phyloP scores from a whole-genome alignment of 2,329 filamentous ascomycete species.

The Hypomyces rosellus region DNA sequence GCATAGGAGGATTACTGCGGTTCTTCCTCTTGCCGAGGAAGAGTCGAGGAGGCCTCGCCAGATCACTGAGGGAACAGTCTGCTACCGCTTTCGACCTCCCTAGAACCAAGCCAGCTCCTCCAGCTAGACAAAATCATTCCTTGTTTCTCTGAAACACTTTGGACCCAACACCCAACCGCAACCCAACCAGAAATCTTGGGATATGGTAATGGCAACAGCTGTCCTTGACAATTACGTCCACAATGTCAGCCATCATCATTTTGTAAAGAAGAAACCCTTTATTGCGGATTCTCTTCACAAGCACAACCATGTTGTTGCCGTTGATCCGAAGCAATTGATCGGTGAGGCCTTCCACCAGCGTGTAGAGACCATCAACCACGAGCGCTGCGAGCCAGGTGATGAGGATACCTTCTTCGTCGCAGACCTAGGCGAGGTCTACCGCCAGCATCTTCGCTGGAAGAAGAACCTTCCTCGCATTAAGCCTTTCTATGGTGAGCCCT shows the following conservation, averaged over 20 bases:
- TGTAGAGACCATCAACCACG: slow-evolving; percentile 76
- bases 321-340: slow-evolving; percentile 70
- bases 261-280: slow-evolving; percentile 40
- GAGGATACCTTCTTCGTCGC: slow-evolving; percentile 98
- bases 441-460: slow-evolving; percentile 98
- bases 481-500: slow-evolving; percentile 79
- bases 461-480: slow-evolving; percentile 85
- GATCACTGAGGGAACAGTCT: slow-evolving; percentile 82
- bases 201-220: slow-evolving; percentile 62
- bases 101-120: slow-evolving; percentile 54
- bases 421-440: slow-evolving; percentile 96
- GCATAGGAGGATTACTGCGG: slow-evolving; percentile 97
- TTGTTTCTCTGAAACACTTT: slow-evolving; percentile 6
- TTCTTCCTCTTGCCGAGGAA: slow-evolving; percentile 99
- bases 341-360: slow-evolving; percentile 80
- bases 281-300: slow-evolving; percentile 33
- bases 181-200: slow-evolving; percentile 24
- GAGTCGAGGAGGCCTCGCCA: slow-evolving; percentile 99
- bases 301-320: slow-evolving; percentile 30
- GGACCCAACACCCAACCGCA: neutral
- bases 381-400: slow-evolving; percentile 83
- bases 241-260: slow-evolving; percentile 42
- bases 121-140: slow-evolving; percentile 15
- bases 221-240: slow-evolving; percentile 49
- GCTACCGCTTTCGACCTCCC: slow-evolving; percentile 92